Evolutionary conservation across 163 green algal genomes (phyloP), one percentile per base, ranked within the genome.

Genomic region (Scenedesmus sp.): DNA sequence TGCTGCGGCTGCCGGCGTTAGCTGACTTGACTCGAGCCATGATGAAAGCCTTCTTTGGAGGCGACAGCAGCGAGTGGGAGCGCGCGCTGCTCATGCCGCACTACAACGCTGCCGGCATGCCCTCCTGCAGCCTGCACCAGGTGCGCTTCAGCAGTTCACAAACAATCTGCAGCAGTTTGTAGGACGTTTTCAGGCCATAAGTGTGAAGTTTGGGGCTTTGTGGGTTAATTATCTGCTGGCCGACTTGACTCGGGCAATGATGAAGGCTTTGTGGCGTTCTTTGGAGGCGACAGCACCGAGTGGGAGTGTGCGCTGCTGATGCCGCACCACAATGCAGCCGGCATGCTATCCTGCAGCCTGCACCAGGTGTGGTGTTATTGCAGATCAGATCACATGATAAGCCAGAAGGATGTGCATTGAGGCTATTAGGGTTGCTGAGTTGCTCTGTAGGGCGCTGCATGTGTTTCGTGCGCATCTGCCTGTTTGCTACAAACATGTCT

Each of bases 251-350:
- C 85, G 85, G 76, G 85, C 85, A 20, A 2, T 66, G 20, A 92
- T 92, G 90, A 59, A 57, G 56, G 52, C 26, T 8, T 86, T 86
- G 20, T 92, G 56, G 52, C 26, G 15, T 86, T 86, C 52, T 92
- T 99, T n/a, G 97, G 95, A 59, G 97, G 96, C 0, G 98, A 99
- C 94, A 92, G 90, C n/a, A 97, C 93, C 88, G 93, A 98, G 91
- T 99, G 98, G 98, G 97, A 99, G 91, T 94, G 96, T 2, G 97
- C 97, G 12, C 91, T 99, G 90, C 94, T 97, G 93, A 97, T 99
- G 96, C 98, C 98, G 20, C 98, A 99, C 95, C 99, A 99, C 96
- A 95, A 94, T 86, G 93, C 94, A 1, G 73, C 95, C 60, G 94
- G 95, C 91, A 99, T 99, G 98, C 98, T 98, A 13, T 96, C 85